These are phyloP conservation scores for Erodium maritimum DNA, from an alignment of 345 rosid species.

Conservation along the genomic window DNA sequence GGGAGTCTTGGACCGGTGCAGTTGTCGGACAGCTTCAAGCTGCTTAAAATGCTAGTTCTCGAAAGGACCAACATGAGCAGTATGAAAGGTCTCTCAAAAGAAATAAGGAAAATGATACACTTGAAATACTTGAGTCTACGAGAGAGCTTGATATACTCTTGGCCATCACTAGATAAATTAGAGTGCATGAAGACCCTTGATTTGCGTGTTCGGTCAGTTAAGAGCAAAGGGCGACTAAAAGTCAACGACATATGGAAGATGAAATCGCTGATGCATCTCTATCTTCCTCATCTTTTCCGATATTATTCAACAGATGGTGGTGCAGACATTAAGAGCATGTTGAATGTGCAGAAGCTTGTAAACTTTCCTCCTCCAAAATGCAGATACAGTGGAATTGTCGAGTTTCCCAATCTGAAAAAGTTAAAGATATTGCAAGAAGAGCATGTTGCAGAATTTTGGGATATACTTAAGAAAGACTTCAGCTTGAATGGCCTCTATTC, in stretches of 20 bases:
- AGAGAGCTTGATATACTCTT: neutral
- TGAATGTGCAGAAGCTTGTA: conserved; percentile 8
- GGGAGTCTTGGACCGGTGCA: neutral
- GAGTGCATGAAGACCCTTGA: conserved; percentile 18
- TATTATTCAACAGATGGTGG: neutral
- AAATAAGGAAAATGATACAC: conserved; percentile 22
- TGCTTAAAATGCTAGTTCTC: conserved; percentile 23
- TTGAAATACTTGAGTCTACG: conserved; percentile 17
- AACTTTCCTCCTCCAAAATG: conserved; percentile 12
- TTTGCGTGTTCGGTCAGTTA: neutral
- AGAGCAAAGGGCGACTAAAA: neutral
- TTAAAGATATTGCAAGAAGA: neutral
- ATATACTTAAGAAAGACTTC: conserved; percentile 4
- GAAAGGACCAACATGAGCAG: neutral
- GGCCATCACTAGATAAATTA: conserved; percentile 20
- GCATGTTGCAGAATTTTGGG: rapidly evolving
- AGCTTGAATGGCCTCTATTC: neutral
- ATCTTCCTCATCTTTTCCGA: conserved; percentile 1
- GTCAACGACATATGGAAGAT: conserved; percentile 18
- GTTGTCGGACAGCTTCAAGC: neutral
- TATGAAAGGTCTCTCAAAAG: conserved; percentile 7
- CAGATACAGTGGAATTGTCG: neutral
- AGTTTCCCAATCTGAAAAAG: conserved; percentile 9
- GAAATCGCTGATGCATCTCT: conserved; percentile 13
- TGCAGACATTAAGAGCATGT: conserved; percentile 4